A percentile compares a stretch with the other conserved stretches of the same genome.
phyloP scores from a whole-genome alignment of 805 yeast genomes.

The Kluyveromyces dobzhanskii region DNA sequence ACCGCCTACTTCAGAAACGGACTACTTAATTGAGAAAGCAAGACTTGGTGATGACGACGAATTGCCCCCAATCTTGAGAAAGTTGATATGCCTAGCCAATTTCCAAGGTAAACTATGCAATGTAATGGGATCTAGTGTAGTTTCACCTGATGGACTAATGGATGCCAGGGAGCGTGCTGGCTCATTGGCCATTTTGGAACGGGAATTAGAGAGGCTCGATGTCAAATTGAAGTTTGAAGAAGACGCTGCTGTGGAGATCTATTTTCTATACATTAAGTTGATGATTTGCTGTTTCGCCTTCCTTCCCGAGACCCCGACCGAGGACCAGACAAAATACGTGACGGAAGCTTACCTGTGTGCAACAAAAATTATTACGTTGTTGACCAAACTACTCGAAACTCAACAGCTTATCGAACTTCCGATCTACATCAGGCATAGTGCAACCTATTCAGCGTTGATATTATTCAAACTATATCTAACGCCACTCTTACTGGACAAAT shows the following conservation, averaged over 20 bases:
- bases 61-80: conserved; percentile 63
- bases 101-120: conserved; percentile 79
- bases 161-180: conserved; percentile 80
- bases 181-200: conserved; percentile 63
- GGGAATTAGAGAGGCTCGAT: conserved; percentile 69
- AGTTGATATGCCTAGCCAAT: conserved; percentile 62
- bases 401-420: conserved; percentile 77
- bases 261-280: conserved; percentile 66
- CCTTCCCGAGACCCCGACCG: conserved; percentile 80
- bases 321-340: conserved; percentile 78
- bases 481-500: conserved; percentile 55
- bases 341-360: conserved; percentile 73
- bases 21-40: conserved; percentile 73
- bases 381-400: conserved; percentile 60
- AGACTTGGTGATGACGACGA: conserved; percentile 43
- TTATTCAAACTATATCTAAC: conserved; percentile 77
- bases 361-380: conserved; percentile 71
- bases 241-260: conserved; percentile 64
- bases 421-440: conserved; percentile 78
- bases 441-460: conserved; percentile 68
- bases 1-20: conserved; percentile 81
- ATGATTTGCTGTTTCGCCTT: conserved; percentile 87
- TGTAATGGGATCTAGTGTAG: conserved; percentile 80
- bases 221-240: conserved; percentile 56
- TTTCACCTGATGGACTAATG: conserved; percentile 81